Conservation (phyloP, 805 yeast species). For the Metschnikowia proteae region DNA sequence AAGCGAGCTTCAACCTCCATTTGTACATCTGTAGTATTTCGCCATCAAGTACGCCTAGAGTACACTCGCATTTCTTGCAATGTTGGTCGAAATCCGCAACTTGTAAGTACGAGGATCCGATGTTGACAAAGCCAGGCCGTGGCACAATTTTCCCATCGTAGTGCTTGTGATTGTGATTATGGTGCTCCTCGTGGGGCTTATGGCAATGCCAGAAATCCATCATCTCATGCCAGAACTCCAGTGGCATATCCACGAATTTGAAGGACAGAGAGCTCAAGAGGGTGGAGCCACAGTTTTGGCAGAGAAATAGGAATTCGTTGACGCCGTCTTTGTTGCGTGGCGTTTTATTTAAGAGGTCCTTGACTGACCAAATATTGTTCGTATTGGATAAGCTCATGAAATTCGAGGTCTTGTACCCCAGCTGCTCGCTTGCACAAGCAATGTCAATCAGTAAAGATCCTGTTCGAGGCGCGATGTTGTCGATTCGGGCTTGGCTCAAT, state of each 20-base stretch:
- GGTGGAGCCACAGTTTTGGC: conserved; percentile 25
- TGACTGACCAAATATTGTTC: conserved; percentile 38
- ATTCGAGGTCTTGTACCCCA: not conserved
- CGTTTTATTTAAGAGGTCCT: conserved; percentile 34
- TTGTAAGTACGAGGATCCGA: conserved; percentile 57
- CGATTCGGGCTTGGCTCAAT: not conserved
- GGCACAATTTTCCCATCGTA: conserved; percentile 44
- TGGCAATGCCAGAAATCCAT: conserved; percentile 99
- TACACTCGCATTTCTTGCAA: conserved; percentile 37
- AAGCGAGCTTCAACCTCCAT: conserved; percentile 48
- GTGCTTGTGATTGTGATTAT: conserved; percentile 22
- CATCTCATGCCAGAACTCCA: conserved; percentile 90
- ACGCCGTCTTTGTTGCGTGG: conserved; percentile 20
- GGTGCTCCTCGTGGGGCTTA: conserved; percentile 48
- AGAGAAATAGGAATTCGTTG: conserved; percentile 29
- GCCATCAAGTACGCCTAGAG: conserved; percentile 40
- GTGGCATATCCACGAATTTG: conserved; percentile 66
- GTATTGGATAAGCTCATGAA: conserved; percentile 14
- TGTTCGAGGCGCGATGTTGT: not conserved
- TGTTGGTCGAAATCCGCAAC: conserved; percentile 25
- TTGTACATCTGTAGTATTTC: conserved; percentile 39
- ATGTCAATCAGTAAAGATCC: not conserved
- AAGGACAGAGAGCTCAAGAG: conserved; percentile 31
- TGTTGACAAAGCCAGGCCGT: conserved; percentile 35
- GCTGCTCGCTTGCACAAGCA: not conserved